Evolutionary conservation across 2,329 filamentous ascomycete species (phyloP).

Genomic region (Xylariaceae sp.): DNA sequence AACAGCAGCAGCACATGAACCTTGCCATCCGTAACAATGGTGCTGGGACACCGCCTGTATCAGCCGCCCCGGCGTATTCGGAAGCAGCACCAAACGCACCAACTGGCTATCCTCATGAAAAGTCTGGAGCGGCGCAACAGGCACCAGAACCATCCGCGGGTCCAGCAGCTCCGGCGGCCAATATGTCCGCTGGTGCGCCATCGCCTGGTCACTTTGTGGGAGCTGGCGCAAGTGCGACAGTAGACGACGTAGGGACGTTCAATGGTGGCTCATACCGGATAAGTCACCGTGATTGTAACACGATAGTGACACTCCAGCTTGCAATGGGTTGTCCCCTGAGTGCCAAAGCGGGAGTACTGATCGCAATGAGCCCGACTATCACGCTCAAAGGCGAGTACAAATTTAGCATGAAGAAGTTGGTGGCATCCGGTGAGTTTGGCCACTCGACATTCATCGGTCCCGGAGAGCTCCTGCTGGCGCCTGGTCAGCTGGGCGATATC

Average conservation of each 20-base stretch:
- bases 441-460: slow-evolving; percentile 83
- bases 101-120: slow-evolving; percentile 34
- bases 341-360: slow-evolving; percentile 85
- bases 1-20: slow-evolving; percentile 33
- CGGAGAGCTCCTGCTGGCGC: slow-evolving; percentile 83
- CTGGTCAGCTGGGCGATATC: slow-evolving; percentile 78
- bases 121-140: slow-evolving; percentile 19
- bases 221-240: slow-evolving; percentile 54
- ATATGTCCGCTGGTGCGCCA: slow-evolving; percentile 39
- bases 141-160: slow-evolving; percentile 2
- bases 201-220: slow-evolving; percentile 60
- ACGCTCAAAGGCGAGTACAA: slow-evolving; percentile 80
- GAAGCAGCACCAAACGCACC: slow-evolving; percentile 22
- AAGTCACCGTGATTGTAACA: slow-evolving; percentile 88
- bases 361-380: slow-evolving; percentile 88
- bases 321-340: slow-evolving; percentile 82
- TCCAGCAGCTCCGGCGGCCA: slow-evolving; percentile 25
- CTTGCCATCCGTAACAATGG: slow-evolving; percentile 38
- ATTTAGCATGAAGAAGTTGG: slow-evolving; percentile 88
- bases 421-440: slow-evolving; percentile 75
- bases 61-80: slow-evolving; percentile 25
- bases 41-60: slow-evolving; percentile 28
- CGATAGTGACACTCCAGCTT: slow-evolving; percentile 82
- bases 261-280: slow-evolving; percentile 94
- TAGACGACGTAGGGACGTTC: slow-evolving; percentile 92